These are phyloP conservation scores for Capronia americana DNA, from an alignment of 2,329 filamentous ascomycete species.

Conservation along the genomic window DNA sequence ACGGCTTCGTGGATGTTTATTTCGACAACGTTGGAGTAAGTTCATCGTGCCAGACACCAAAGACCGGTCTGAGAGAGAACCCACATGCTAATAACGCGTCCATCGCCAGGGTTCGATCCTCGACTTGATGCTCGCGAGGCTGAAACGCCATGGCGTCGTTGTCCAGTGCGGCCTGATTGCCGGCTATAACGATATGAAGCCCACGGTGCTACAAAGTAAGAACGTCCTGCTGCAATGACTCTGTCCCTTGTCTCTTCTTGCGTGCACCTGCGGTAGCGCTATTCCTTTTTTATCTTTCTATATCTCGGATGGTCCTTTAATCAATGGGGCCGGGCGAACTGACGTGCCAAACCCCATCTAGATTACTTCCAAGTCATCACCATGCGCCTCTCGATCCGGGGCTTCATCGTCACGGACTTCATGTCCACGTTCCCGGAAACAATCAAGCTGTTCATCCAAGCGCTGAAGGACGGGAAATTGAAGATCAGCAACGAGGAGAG, in stretches of 20 bases:
- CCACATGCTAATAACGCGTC: conserved; percentile 7
- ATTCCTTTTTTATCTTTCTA: neutral
- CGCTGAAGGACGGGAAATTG: conserved; percentile 71
- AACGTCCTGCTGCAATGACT: neutral
- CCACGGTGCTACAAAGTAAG: conserved; percentile 36
- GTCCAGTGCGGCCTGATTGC: conserved; percentile 69
- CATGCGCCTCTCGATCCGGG: conserved; percentile 38
- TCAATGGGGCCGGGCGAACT: neutral
- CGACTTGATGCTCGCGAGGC: conserved; percentile 34
- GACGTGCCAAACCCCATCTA: neutral
- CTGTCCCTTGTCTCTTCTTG: neutral
- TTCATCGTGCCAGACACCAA: neutral
- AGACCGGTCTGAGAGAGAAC: neutral
- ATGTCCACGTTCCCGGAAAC: conserved; percentile 66
- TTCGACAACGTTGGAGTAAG: conserved; percentile 65
- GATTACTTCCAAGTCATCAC: conserved; percentile 61
- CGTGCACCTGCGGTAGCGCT: neutral
- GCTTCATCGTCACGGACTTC: conserved; percentile 58
- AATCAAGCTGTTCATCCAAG: conserved; percentile 69
- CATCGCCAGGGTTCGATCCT: conserved; percentile 32
- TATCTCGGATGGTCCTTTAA: neutral
- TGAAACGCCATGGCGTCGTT: conserved; percentile 30
- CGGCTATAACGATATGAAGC: conserved; percentile 37
- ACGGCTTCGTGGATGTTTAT: conserved; percentile 66
- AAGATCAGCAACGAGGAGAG: conserved; percentile 55